Conservation (phyloP, 345 rosid genomes). For the Trapa incisa region DNA sequence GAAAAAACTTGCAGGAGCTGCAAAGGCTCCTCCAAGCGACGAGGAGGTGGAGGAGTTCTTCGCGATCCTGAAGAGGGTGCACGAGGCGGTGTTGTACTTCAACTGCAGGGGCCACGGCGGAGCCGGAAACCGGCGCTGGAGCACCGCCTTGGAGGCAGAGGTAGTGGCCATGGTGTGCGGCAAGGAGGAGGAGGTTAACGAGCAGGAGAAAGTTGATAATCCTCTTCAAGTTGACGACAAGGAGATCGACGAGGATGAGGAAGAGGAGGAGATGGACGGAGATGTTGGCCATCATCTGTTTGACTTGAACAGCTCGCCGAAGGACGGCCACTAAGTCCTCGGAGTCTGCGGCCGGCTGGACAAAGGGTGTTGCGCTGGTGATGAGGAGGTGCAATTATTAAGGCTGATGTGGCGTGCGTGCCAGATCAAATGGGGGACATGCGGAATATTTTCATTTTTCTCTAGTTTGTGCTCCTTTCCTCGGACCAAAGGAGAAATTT, state of each 20-base stretch:
- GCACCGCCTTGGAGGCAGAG: slow-evolving; percentile 10
- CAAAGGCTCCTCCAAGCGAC: slow-evolving; percentile 10
- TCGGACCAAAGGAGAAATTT: no score
- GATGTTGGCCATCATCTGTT: neutral
- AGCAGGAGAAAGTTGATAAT: neutral
- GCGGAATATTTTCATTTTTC: neutral
- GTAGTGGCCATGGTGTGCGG: neutral
- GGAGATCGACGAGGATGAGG: neutral
- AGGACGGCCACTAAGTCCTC: neutral
- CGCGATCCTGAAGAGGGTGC: slow-evolving; percentile 17
- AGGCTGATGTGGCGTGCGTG: no score
- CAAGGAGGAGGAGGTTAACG: no score
- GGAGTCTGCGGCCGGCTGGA: no score
- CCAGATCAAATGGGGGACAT: neutral
- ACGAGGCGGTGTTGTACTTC: slow-evolving; percentile 18
- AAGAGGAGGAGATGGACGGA: neutral
- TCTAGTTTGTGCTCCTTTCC: neutral
- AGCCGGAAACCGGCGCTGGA: slow-evolving; percentile 3
- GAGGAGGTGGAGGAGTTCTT: slow-evolving; percentile 25
- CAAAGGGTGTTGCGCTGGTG: no score
- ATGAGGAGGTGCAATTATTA: no score
- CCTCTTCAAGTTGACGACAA: neutral
- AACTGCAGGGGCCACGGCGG: slow-evolving; percentile 2
- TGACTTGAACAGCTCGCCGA: slow-evolving; percentile 20
- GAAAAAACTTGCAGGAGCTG: neutral